Base-by-base conservation (phyloP, 2,329 filamentous ascomycete genomes). In the Botrytis fabae region DNA sequence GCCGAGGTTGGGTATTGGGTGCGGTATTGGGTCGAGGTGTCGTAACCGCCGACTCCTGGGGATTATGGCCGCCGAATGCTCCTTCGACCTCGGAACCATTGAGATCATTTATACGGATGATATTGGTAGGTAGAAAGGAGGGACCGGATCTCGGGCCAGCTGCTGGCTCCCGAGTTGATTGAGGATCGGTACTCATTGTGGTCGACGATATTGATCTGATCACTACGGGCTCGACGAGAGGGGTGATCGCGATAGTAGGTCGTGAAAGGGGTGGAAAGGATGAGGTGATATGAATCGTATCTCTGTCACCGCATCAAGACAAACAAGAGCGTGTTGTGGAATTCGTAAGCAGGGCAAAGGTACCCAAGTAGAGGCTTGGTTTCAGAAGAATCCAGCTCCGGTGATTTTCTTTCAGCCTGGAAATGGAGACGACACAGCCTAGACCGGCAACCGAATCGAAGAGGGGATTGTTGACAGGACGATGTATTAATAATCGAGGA, bases 51-150 rank as follows among this genome's bases (percentile, higher is more conserved):
- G 83, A 85, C 76, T 86, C 87, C 76, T 87, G 87, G 59, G 46
- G 75, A 74, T 68, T 83, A 80, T 51, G 63, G 7, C 22, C 28
- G 14, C 12, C n/a, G 28, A 51, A 66, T 40, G 46, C 14, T 40
- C 32, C 64, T 51, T 66, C 64, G 9, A 28, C 25, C 28, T 66
- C 64, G 46, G 64, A 40, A 66, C 35, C 46, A 54, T 54, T 66
- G 64, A 7, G 22, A 69, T 83, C 83, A 74, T 84, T 82, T 70
- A 84, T 81, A 72, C 88, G 82, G 73, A 84, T 85, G 75, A 85
- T 86, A 81, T 90, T 91, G 80, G 90, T 88, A 75, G 89, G 86
- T 79, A 86, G 85, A 80, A 91, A 91, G 73, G 86, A 66, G 59
- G 42, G 35, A 61, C 44, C 83, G 32, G 32, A 40, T 35, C 46